Evolutionary conservation across 2,329 filamentous ascomycete species (phyloP).

Genomic region (Pezicula rhizophila): DNA sequence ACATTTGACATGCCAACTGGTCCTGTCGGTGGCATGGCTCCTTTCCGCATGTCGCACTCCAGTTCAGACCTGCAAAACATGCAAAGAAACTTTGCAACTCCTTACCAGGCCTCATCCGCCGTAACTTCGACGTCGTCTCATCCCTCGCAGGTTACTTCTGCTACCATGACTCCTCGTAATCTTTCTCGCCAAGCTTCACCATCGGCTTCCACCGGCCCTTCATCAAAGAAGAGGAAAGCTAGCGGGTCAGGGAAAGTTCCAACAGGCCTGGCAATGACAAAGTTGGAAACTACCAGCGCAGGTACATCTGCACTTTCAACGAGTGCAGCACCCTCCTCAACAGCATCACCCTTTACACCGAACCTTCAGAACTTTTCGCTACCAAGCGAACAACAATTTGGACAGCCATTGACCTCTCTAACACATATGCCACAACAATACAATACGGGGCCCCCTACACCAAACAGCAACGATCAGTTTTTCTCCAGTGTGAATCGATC

Average conservation of each 20-base stretch:
- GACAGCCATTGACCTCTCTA: constrained; percentile 12
- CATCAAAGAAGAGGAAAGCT: constrained; percentile 76
- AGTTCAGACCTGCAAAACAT: constrained; percentile 57
- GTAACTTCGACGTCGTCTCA: constrained; percentile 21
- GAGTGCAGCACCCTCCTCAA: constrained; percentile 29
- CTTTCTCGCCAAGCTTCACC: constrained; percentile 73
- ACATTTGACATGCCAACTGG: constrained; percentile 20
- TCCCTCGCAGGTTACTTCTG: constrained; percentile 32
- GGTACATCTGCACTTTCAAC: constrained; percentile 30
- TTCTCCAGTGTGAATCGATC: constrained; percentile 51
- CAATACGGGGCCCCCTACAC: constrained; percentile 57
- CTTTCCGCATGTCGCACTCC: constrained; percentile 53
- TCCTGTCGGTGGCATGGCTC: constrained; percentile 28
- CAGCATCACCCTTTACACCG: constrained; percentile 49
- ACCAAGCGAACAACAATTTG: constrained; percentile 27
- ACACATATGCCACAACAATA: constrained; percentile 36
- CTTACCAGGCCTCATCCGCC: constrained; percentile 26
- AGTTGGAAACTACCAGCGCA: constrained; percentile 55
- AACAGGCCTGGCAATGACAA: constrained; percentile 73
- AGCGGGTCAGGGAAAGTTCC: constrained; percentile 66
- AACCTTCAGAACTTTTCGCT: constrained; percentile 38
- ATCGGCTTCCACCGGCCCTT: constrained; percentile 54
- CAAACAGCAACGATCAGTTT: constrained; percentile 56
- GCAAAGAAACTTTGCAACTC: constrained; percentile 40
- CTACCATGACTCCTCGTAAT: constrained; percentile 50